These are phyloP conservation scores for Wickerhamomyces silvicola DNA, from an alignment of 805 yeast genomes.

Conservation along the genomic window DNA sequence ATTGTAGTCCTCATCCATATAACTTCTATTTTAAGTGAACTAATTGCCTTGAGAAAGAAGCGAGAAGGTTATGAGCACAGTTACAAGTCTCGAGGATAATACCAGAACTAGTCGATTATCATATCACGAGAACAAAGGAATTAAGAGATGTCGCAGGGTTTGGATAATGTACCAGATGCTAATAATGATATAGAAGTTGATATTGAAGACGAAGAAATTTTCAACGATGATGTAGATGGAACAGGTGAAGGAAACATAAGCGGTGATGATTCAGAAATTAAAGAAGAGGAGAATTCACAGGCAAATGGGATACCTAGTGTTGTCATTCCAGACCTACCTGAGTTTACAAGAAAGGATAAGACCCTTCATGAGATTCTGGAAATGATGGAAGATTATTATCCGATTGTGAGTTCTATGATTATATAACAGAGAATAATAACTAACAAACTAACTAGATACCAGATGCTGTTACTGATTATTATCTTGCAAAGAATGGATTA, in stretches of 20 bases:
- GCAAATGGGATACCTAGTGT: slow-evolving; percentile 12
- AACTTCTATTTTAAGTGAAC: no score
- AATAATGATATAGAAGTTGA: slow-evolving; percentile 18
- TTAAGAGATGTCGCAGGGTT: slow-evolving; percentile 2
- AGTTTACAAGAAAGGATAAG: slow-evolving; percentile 69
- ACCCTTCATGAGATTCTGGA: slow-evolving; percentile 78
- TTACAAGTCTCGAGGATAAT: no score
- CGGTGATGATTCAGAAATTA: slow-evolving; percentile 4
- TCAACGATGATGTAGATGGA: slow-evolving; percentile 17
- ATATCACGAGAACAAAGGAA: not conserved
- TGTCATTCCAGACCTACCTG: slow-evolving; percentile 44
- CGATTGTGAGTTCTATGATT: slow-evolving; percentile 37
- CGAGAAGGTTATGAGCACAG: no score
- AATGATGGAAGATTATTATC: slow-evolving; percentile 90
- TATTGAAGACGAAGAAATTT: slow-evolving; percentile 21
- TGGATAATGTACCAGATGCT: not conserved
- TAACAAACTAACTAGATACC: slow-evolving; percentile 48
- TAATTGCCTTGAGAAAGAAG: no score
- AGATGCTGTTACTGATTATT: slow-evolving; percentile 92
- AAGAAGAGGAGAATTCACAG: slow-evolving; percentile 8
- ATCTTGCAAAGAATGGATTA: slow-evolving; percentile 78
- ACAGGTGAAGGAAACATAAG: slow-evolving; percentile 2
- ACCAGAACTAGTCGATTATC: not conserved
- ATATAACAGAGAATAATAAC: not conserved
- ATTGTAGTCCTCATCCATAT: no score